Base-by-base conservation (phyloP, 257 asterid species). In the Agastache rugosa region DNA sequence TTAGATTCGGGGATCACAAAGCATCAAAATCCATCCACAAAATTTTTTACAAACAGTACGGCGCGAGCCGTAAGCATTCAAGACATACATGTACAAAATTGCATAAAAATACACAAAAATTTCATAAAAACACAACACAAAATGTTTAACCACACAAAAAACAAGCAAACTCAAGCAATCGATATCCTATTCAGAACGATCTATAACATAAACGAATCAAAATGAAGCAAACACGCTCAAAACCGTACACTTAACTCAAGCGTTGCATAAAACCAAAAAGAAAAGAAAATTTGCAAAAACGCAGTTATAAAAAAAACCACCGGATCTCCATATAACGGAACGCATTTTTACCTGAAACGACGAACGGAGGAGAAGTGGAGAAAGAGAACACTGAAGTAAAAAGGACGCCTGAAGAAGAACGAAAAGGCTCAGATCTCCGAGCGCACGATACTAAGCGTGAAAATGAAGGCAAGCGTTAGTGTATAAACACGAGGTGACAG, bases 381-480 rank as follows among this genome's bases (percentile, higher is more conserved):
- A 31, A 31, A 31, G 7, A 5, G 37, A 79, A 47, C 60, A 11
- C 50, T 7, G 41, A 41, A 58, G 37, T 42, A 16, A 66, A 14
- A 23, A 35, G 14, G 14, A 78, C 80, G 84, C 72, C 74, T 75
- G 83, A 54, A 67, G 17, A 67, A 44, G 42, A 67, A 62, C 6
- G 54, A 73, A 39, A 69, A 37, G 79, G 61, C 80, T 77, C 87
- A 78, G 93, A 88, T 88, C 87, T 83, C 81, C 72, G 75, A 41
- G 73, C 45, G n/a, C 41, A 22, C 23, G 48, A 23, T 5, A 71
- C 19, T n/a, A 37, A 65, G 86, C 82, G 88, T 84, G 42, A 58
- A 64, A 77, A 41, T 41, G 78, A 83, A 75, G 82, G 77, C 51
- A 67, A 51, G 42, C 35, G 16, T 22, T 23, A 39, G 67, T 23